A percentile compares a stretch with the other conserved stretches of the same genome.
Conservation (phyloP, 2,329 filamentous ascomycete species). For the Periconia digitata region DNA sequence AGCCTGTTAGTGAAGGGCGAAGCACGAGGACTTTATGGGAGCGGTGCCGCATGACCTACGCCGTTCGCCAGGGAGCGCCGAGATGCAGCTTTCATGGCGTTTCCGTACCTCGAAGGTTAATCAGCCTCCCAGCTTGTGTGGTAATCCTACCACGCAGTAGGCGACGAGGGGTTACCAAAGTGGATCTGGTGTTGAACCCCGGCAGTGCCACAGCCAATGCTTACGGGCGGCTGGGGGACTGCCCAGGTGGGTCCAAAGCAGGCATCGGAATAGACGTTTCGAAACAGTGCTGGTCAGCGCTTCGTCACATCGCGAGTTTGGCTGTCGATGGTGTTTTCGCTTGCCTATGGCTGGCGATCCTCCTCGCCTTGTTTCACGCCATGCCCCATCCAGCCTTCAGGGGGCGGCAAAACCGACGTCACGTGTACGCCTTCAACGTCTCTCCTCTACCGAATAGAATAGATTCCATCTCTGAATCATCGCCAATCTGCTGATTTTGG, state of each 20-base stretch:
- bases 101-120: too few relatives aligned
- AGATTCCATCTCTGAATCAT: background rate
- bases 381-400: conserved; percentile 15
- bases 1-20: conserved; percentile 21
- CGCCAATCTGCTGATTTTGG: background rate
- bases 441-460: too few relatives aligned
- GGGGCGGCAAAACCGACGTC: conserved; percentile 9
- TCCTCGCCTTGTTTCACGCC: conserved; percentile 25
- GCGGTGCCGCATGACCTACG: conserved; percentile 12
- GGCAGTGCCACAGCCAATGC: conserved; percentile 26
- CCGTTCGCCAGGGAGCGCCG: background rate
- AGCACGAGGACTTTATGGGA: conserved; percentile 17
- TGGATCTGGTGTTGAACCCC: conserved; percentile 21
- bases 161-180: background rate
- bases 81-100: background rate
- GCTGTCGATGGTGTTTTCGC: conserved; percentile 14
- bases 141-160: too few relatives aligned
- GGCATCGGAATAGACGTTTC: conserved; percentile 22
- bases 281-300: conserved; percentile 27
- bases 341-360: conserved; percentile 14
- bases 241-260: conserved; percentile 8
- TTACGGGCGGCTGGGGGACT: conserved; percentile 4
- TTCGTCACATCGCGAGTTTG: conserved; percentile 9
- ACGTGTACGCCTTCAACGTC: background rate
- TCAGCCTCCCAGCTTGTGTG: too few relatives aligned